Base-by-base conservation (phyloP, 345 rosid genomes). In the Murraya paniculata region DNA sequence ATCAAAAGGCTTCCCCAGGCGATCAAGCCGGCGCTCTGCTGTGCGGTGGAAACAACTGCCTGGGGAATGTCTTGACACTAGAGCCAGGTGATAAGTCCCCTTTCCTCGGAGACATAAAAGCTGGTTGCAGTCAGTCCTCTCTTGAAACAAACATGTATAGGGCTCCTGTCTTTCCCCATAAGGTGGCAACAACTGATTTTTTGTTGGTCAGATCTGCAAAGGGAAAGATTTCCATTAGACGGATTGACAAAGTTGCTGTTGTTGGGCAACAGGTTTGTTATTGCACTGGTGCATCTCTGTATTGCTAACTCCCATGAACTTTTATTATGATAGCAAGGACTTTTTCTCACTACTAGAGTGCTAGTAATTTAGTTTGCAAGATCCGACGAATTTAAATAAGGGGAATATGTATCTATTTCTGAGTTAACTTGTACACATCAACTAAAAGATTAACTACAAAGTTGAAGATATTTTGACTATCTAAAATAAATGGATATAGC, bases 21-120 rank as follows among this genome's bases (percentile, higher is more conserved):
- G 99, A 94, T 85, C 98, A 96, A 89, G 73, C 74, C 73, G 89
- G 95, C 65, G 73, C 81, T 78, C 78, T 81, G 30, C 76, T 92
- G 83, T 87, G 84, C 79, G 84, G 81, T 81, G 93, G 87, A 81
- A 92, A 81, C 84, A 85, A 74, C 82, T 84, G 82, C 80, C 78
- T 88, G 84, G 99, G 99, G 74, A 92, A 85, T 85, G 83, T 86
- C 86, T 85, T 90, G 73, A 82, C 73, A 72, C 88, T 94, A 72
- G 99, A 96, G 82, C 90, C 97, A 74, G 87, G 89, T 79, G 98
- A 94, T 81, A 96, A 92, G 80, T 92, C 98, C 38, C 99, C 98
- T 76, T 96, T 96, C 85, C 97, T 96, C 73, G 99, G 98, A 80
- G 98, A 94, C 75, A 91, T 96, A 72, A 91, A 84, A 74, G 85